Conservation (phyloP, 2,329 filamentous ascomycete species). For the Fusarium sp. region DNA sequence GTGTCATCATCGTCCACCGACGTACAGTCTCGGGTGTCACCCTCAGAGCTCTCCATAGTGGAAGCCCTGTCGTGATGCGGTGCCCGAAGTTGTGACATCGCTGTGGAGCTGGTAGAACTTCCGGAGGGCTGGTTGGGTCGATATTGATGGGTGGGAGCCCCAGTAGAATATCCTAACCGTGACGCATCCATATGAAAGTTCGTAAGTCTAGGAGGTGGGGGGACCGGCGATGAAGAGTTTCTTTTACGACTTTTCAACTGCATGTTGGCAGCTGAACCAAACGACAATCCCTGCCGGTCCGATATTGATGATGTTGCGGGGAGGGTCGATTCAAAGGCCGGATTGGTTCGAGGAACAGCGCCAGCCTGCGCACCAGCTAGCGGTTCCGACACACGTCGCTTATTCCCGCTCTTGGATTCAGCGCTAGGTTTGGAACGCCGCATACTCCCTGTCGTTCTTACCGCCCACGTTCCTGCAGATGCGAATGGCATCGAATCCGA, state of each 20-base stretch:
- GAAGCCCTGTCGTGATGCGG: slow-evolving; percentile 57
- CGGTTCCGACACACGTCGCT: slow-evolving; percentile 66
- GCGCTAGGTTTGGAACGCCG: slow-evolving; percentile 64
- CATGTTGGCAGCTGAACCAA: slow-evolving; percentile 43
- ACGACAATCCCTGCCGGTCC: slow-evolving; percentile 38
- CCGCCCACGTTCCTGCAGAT: slow-evolving; percentile 67
- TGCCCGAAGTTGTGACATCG: slow-evolving; percentile 53
- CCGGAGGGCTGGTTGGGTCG: slow-evolving; percentile 58
- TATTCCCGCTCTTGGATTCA: slow-evolving; percentile 55
- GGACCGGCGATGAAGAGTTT: slow-evolving; percentile 66
- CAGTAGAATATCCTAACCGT: slow-evolving; percentile 57
- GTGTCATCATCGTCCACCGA: slow-evolving; percentile 81
- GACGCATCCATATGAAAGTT: slow-evolving; percentile 66
- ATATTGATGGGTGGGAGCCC: slow-evolving; percentile 51
- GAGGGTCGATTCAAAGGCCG: slow-evolving; percentile 41
- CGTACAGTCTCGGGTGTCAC: slow-evolving; percentile 71
- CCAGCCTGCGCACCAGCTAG: slow-evolving; percentile 49
- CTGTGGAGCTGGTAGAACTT: slow-evolving; percentile 56
- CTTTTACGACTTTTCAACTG: slow-evolving; percentile 51
- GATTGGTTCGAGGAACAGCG: slow-evolving; percentile 46
- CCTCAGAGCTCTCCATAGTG: slow-evolving; percentile 76
- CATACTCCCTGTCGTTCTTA: slow-evolving; percentile 63
- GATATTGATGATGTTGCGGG: slow-evolving; percentile 38
- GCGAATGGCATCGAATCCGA: slow-evolving; percentile 71
- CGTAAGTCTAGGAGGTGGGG: slow-evolving; percentile 64